Evolutionary conservation across 2,329 filamentous ascomycete species (phyloP), one percentile per base, ranked within the genome.

Genomic region (Talaromyces piceae): DNA sequence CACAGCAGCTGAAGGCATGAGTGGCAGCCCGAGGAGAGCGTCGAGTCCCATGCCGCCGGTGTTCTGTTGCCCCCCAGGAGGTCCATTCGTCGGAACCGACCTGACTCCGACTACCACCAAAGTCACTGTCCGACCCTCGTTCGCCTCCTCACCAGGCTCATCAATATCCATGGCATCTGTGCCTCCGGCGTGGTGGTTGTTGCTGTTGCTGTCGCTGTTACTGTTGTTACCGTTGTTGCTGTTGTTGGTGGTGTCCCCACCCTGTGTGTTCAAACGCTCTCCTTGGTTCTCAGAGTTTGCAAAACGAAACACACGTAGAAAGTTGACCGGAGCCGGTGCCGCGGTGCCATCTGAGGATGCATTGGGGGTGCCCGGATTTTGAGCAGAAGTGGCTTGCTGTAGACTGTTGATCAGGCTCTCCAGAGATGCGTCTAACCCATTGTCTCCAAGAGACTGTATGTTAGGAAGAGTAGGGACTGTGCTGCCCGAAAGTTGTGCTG

Each of bases 41-140:
- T 75, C 71, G 31, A 77, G 57, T 47, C 69, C 68, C 41, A 67
- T 58, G 39, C 61, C 71, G 31, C 70, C 57, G 47, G 62, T 72
- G 62, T 59, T 72, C 39, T 67, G 68, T 43, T 76, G 74, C 44
- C 64, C 59, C 45, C 64, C 59, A 18, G 70, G 69, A 22, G 70
- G 65, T 12, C 71, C 69, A 23, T 71, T 72, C 18, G 80, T 76
- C 27, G 78, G 81, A 52, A 86, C 82, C 23, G 82, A 84, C 49
- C 83, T 73, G 50, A 86, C 84, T 49, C 83, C 83, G 37, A 86
- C 83, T 48, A 86, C 83, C 41, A 86, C 84, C 55, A 86, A 77
- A 7, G 83, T 84, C 33, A 86, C 80, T 67, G 83, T 83, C 20
- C 83, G 74, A 44, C 78, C 78, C 51, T 77, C 76, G 26, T 12